Evolutionary conservation across 768 basidiomycete genomes (phyloP).

Genomic region (Tulasnella sp.): DNA sequence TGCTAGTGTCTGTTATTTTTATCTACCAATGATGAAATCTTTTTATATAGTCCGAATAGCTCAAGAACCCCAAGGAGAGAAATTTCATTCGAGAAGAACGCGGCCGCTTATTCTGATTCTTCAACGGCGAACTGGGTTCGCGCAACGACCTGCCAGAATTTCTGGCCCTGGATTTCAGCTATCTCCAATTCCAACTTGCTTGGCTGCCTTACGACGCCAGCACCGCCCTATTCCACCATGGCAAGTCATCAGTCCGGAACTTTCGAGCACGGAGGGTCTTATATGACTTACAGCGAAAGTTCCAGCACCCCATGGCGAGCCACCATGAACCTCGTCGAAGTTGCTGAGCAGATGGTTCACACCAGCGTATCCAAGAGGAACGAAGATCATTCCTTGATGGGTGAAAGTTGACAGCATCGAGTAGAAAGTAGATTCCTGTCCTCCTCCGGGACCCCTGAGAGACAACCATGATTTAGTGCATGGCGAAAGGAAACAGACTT

Average conservation of each 20-base stretch:
- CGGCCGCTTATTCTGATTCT: neutral
- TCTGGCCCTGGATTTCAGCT: conserved; percentile 43
- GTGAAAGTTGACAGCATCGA: conserved; percentile 46
- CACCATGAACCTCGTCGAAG: conserved; percentile 48
- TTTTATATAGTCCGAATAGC: too few relatives aligned
- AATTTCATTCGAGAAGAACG: too few relatives aligned
- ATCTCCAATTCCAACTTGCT: conserved; percentile 44
- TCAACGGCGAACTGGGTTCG: conserved; percentile 13
- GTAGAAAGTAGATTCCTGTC: conserved; percentile 40
- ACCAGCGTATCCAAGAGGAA: conserved; percentile 62
- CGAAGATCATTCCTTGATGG: conserved; percentile 66
- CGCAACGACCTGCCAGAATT: neutral
- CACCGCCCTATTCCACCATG: conserved; percentile 25
- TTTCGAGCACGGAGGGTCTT: neutral
- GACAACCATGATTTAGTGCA: neutral
- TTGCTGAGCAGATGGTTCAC: conserved; percentile 39
- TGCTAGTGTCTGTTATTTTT: too few relatives aligned
- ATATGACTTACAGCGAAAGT: conserved; percentile 38
- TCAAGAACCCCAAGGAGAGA: too few relatives aligned
- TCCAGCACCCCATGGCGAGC: conserved; percentile 72
- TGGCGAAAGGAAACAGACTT: too few relatives aligned
- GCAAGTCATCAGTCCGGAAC: neutral
- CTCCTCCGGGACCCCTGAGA: conserved; percentile 54
- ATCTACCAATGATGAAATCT: too few relatives aligned
- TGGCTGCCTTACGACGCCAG: conserved; percentile 46